Conservation (phyloP, 1,284 basidiomycete species). For the Rhodofomes roseus region DNA sequence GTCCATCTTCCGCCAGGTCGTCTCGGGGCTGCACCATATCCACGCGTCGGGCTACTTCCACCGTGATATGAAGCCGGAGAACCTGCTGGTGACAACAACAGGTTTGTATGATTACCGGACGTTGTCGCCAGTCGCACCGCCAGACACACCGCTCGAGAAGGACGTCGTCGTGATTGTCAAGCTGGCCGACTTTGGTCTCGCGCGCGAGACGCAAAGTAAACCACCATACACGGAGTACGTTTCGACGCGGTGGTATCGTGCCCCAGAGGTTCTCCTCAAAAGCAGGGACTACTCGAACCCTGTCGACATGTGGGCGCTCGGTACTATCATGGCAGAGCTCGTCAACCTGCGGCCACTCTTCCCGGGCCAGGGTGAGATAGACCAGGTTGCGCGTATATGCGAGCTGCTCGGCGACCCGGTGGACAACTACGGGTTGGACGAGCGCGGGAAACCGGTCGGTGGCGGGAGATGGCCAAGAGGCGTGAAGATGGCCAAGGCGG, state of each 20-base stretch:
- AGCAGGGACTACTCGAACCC: slow-evolving; percentile 93
- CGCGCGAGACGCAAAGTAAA: slow-evolving; percentile 82
- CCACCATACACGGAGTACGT: slow-evolving; percentile 99
- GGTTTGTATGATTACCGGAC: slow-evolving; percentile 94
- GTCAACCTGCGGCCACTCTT: slow-evolving; percentile 95
- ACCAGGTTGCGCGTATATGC: slow-evolving; percentile 90
- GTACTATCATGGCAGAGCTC: slow-evolving; percentile 96
- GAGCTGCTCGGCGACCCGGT: slow-evolving; percentile 92
- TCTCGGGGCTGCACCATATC: slow-evolving; percentile 89
- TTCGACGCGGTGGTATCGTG: slow-evolving; percentile 98
- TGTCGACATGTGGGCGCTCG: slow-evolving; percentile 99
- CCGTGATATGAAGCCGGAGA: slow-evolving; percentile 99
- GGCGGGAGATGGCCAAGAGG: slow-evolving; percentile 89
- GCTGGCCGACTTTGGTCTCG: slow-evolving; percentile 97
- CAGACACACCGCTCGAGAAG: slow-evolving; percentile 69
- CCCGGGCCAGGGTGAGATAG: slow-evolving; percentile 94
- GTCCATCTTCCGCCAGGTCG: slow-evolving; percentile 92
- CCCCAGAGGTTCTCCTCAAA: slow-evolving; percentile 92
- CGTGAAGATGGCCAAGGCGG: slow-evolving; percentile 79
- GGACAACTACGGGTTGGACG: slow-evolving; percentile 78
- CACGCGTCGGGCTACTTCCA: slow-evolving; percentile 95
- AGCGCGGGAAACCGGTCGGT: slow-evolving; percentile 67
- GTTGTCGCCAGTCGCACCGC: slow-evolving; percentile 56
- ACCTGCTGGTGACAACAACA: slow-evolving; percentile 99
- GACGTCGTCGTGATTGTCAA: slow-evolving; percentile 98